Evolutionary conservation across 805 yeast species (phyloP), one percentile per base, ranked within the genome.

Genomic region (Myxozyma kluyveri): DNA sequence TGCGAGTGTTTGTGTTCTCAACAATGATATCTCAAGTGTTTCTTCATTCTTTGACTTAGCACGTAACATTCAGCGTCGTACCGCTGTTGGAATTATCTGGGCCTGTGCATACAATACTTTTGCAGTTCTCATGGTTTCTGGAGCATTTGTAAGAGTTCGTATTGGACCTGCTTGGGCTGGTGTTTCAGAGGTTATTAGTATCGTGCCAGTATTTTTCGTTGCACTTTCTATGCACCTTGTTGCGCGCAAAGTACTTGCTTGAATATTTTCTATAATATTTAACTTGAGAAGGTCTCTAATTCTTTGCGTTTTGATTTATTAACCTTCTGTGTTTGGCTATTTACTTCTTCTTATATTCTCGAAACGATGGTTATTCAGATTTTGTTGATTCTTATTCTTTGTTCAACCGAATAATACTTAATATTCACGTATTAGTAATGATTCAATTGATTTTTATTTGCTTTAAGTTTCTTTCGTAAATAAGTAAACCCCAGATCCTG

Each of bases 131-230:
- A 4, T 50, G 18, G 52, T 39, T 7, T 39, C 58, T 9, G 56
- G 58, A 3, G 56, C 56, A 12, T 47, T 54, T 33, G 58, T 54
- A 23, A 40, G 47, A 4, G 55, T 47, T 14, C 43, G 40, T 10
- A 41, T 54, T 31, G 50, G 50, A 3, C 58, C 58, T 19, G 23
- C 40, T 38, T 54, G 47, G 49, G 55, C 56, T 10, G 58, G 58
- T 5, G 47, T 50, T 3, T 38, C 56, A 24, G 58, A 54, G 42
- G 38, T 50, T 18, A 40, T 50, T 12, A 50, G 56, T 29, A 32
- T 54, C 17, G 32, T 54, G 36, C 58, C 56, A 1, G 55, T 54
- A 5, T 21, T 50, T 32, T n/a, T 32, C 26, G 31, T 47, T 14
- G 56, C 56, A 3, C 7, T 45, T 44, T 50, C 50, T 12, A 27